Evolutionary conservation across 139 green algal species (phyloP), one percentile per base, ranked within the genome.

Genomic region (Deuterostichococcus epilithicus): DNA sequence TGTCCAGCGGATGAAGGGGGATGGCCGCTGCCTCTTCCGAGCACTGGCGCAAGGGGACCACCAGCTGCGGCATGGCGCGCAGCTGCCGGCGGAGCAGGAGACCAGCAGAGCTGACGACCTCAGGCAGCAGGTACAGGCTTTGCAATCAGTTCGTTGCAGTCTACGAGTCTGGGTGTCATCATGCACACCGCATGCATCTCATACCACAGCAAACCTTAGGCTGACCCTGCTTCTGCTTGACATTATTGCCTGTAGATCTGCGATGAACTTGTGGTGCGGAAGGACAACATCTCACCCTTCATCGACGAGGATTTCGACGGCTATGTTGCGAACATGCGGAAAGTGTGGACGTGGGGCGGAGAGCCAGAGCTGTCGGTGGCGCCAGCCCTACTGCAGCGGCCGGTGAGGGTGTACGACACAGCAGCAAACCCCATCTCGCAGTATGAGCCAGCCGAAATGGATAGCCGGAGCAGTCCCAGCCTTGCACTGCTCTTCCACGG

Each of bases 331-430:
- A n/a, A 59, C 39, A 84, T 84, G 80, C 66, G 35, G 38, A n/a
- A 68, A 37, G 39, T 33, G 13, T 37, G 47, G 2, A 36, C 23
- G 0, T 84, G 80, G 80, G 80, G 80, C 39, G 80, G 77, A 80
- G 80, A 84, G 68, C 80, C 80, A 15, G 80, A 84, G 68, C 34
- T 84, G 44, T 69, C 77, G 6, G 58, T 84, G 45, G 80, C 80
- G 30, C 35, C 44, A 6, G 35, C 72, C 5, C 76, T 84, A 18
- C 32, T 83, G n/a, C 23, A 42, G 18, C 63, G 66, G 0, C 76
- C 76, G 8, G 33, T 80, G 5, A 32, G 37, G 0, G 68, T 80
- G 3, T 79, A 59, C n/a, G n/a, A n/a, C n/a, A n/a, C 34, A 66
- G 38, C 38, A 5, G 18, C 52, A 28, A 20, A 28, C 8, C 3